A percentile compares a stretch with the other conserved stretches of the same genome.
phyloP scores from a whole-genome alignment of 768 basidiomycete species.

The Dentipellis fragilis region DNA sequence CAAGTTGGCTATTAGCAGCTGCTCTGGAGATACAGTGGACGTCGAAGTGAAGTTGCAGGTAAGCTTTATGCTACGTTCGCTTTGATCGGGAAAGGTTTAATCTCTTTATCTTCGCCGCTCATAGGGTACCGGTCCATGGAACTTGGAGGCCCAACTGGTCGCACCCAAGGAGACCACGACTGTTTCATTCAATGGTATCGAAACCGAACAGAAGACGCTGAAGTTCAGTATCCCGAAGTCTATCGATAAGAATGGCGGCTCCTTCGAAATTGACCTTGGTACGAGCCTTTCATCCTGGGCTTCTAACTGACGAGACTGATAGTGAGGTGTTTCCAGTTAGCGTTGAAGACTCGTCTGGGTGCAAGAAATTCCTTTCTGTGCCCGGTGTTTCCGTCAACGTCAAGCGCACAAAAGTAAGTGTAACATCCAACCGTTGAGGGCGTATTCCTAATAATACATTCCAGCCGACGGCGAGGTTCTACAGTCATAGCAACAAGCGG shows the following conservation, averaged over 20 bases:
- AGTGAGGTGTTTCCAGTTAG: slow-evolving; percentile 38
- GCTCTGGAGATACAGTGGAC: slow-evolving; percentile 65
- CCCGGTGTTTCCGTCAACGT: slow-evolving; percentile 83
- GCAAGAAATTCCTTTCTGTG: slow-evolving; percentile 64
- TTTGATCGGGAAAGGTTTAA: neutral
- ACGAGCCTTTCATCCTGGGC: slow-evolving; percentile 12
- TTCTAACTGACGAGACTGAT: neutral
- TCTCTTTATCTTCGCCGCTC: neutral
- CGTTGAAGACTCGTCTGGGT: slow-evolving; percentile 83
- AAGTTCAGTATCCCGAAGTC: slow-evolving; percentile 58
- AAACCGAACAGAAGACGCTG: slow-evolving; percentile 42
- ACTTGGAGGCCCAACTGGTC: slow-evolving; percentile 71
- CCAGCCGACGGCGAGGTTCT: slow-evolving; percentile 84
- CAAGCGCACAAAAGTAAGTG: slow-evolving; percentile 59
- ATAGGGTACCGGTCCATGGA: slow-evolving; percentile 89
- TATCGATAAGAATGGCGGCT: slow-evolving; percentile 59
- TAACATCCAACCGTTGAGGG: neutral
- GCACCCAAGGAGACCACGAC: slow-evolving; percentile 60
- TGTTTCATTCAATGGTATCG: slow-evolving; percentile 44
- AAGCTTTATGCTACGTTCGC: slow-evolving; percentile 13
- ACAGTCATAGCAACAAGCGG: slow-evolving; percentile 50
- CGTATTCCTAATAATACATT: neutral
- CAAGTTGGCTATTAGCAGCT: slow-evolving; percentile 58
- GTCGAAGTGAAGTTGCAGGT: slow-evolving; percentile 79
- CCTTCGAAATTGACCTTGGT: slow-evolving; percentile 75